Base-by-base conservation (phyloP, 2,329 filamentous ascomycete species). In the Alternaria sp. region DNA sequence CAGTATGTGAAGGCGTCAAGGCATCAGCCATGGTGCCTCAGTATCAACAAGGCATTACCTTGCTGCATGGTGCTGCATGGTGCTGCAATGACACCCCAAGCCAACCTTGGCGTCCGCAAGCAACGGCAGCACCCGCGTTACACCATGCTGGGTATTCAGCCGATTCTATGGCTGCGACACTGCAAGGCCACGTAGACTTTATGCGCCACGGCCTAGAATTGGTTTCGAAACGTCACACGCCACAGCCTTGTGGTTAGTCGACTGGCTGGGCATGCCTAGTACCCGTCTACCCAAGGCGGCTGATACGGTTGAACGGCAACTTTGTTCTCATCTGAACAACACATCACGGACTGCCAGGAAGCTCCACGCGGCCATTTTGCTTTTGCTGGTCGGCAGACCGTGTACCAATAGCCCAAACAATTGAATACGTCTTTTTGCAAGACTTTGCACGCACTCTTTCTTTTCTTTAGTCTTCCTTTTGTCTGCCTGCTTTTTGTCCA, bases 1-100 rank as follows among this genome's bases (percentile, higher is more conserved):
- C 31, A 68, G 63, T 33, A 66, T 66, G 64, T 67, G 56, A 65
- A 39, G 24, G 11, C n/a, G 23, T 5, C 23, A 29, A 4, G 5
- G 23, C n/a, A 28, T 26, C 37, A 31, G 28, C 37, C 26, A 51
- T 24, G 29, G 31, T 28, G 9, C 17, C 23, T n/a, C 33, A 46
- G 33, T 48, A 23, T 29, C 44, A 31, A 23, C 11, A 39, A 23
- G 23, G 44, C 41, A 33, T 42, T 52, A 36, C 29, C n/a, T 52
- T 37, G 17, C 5, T 17, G 17, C 17, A 17, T 17, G 17, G 17
- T 17, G 17, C 17, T 37, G 28, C 40, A 46, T 31, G 13, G 29
- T 34, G 39, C 51, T 40, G 45, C 31, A 21, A 31, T 36, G 26
- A 51, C 34, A 51, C 21, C 26, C 13, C 13, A 41, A 31, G 17